Evolutionary conservation across 2,329 filamentous ascomycete species (phyloP).

Genomic region (Thelonectria blattea): DNA sequence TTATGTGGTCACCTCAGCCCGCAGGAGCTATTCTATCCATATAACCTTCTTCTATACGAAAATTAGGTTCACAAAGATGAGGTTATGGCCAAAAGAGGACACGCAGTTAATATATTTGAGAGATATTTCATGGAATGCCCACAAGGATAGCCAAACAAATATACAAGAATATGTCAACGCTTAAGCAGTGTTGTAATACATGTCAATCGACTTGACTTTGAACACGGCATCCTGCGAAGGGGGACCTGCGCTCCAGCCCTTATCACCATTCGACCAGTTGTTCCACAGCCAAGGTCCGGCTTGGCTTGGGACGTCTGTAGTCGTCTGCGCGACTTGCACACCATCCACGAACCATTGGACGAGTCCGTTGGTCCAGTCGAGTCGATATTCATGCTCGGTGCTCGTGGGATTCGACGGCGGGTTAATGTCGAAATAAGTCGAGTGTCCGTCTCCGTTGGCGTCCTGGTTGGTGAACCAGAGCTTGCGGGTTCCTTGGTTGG

Average conservation of each 20-base stretch:
- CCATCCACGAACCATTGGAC: conserved; percentile 40
- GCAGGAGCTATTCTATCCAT: too few relatives aligned
- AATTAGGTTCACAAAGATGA: too few relatives aligned
- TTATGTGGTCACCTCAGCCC: too few relatives aligned
- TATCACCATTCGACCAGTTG: conserved; percentile 43
- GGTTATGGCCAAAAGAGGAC: too few relatives aligned
- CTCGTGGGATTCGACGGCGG: conserved; percentile 33
- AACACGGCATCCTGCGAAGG: conserved; percentile 38
- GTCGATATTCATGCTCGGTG: conserved; percentile 41
- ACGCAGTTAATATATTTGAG: too few relatives aligned
- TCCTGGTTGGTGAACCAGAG: conserved; percentile 44
- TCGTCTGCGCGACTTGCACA: conserved; percentile 35
- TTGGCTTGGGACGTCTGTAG: conserved; percentile 33
- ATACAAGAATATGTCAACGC: background rate
- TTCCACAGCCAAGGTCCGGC: conserved; percentile 41
- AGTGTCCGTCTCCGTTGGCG: conserved; percentile 27
- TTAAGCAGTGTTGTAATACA: conserved; percentile 41
- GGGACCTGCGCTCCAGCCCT: conserved; percentile 40
- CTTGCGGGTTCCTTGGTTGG: conserved; percentile 35
- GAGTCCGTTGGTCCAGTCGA: conserved; percentile 39
- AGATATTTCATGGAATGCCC: too few relatives aligned
- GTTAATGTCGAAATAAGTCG: conserved; percentile 18
- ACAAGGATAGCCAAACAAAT: background rate
- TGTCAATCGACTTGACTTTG: conserved; percentile 38
- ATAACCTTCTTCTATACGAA: too few relatives aligned